Evolutionary conservation across 1,284 basidiomycete species (phyloP).

Genomic region (Ustilago bromivora): DNA sequence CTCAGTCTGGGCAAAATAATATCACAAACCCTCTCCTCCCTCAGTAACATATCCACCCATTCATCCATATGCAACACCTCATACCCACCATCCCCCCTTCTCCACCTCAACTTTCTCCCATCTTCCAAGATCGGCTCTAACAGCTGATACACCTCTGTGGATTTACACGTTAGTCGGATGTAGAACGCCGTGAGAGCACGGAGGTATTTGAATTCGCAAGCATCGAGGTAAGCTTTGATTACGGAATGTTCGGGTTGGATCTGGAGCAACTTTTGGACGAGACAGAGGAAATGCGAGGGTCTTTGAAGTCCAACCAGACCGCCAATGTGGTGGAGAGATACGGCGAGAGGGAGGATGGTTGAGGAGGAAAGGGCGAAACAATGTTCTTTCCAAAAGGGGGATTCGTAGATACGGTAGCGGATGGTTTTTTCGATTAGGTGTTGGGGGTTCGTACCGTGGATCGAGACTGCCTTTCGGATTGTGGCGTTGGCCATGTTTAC

Average conservation of each 20-base stretch:
- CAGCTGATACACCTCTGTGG: conserved; percentile 89
- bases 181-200: conserved; percentile 93
- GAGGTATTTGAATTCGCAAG: conserved; percentile 97
- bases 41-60: conserved; percentile 86
- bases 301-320: conserved; percentile 74
- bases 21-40: conserved; percentile 93
- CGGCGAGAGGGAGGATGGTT: conserved; percentile 90
- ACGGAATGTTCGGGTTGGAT: conserved; percentile 98
- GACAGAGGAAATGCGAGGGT: conserved; percentile 77
- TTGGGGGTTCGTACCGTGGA: conserved; percentile 91
- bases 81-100: conserved; percentile 75
- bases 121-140: conserved; percentile 95
- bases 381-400: conserved; percentile 91
- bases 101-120: conserved; percentile 86
- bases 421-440: conserved; percentile 97
- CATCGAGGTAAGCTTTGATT: conserved; percentile 85
- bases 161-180: conserved; percentile 90
- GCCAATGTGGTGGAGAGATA: conserved; percentile 84
- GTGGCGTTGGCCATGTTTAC: conserved; percentile 83
- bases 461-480: conserved; percentile 80
- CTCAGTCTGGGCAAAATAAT: conserved; percentile 91
- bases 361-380: conserved; percentile 76
- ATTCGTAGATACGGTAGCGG: conserved; percentile 94
- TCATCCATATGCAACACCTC: conserved; percentile 89
- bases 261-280: conserved; percentile 92